A percentile compares a stretch with the other conserved stretches of the same genome.
These are phyloP conservation scores for Acanthochlamys bracteata DNA, from an alignment of 106 monocot genomes.

Conservation along the genomic window DNA sequence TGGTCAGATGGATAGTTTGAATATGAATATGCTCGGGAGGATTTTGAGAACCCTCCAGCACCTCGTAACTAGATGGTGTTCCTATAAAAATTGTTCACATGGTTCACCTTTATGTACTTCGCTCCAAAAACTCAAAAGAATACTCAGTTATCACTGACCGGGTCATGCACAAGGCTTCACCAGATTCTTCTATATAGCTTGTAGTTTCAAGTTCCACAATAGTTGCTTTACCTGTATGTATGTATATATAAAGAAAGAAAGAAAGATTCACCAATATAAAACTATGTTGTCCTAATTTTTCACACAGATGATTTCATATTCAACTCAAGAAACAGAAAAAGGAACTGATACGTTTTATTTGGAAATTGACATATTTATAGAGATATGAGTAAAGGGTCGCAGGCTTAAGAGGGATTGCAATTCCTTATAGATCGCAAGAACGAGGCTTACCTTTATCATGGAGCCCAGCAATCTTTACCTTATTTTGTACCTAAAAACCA, in stretches of 20 bases:
- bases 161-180: conserved; percentile 90
- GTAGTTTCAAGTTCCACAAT: conserved; percentile 90
- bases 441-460: conserved; percentile 83
- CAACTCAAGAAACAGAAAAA: background rate
- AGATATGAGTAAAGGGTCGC: background rate
- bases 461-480: conserved; percentile 60
- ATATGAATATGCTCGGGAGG: conserved; percentile 64
- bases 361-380: background rate
- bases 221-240: conserved; percentile 70
- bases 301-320: background rate
- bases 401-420: background rate
- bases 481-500: conserved; percentile 60
- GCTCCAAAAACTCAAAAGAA: background rate
- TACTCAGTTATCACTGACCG: conserved; percentile 25
- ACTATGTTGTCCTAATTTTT: no score
- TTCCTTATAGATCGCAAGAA: background rate
- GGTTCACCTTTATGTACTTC: no score
- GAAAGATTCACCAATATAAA: background rate
- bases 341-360: background rate
- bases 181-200: conserved; percentile 67
- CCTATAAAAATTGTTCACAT: conserved; percentile 29
- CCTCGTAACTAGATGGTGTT: conserved; percentile 77
- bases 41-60: conserved; percentile 91
- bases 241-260: background rate
- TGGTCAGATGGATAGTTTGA: conserved; percentile 56